Evolutionary conservation across 2,329 filamentous ascomycete species (phyloP).

Genomic region (Juglanconis sp.): DNA sequence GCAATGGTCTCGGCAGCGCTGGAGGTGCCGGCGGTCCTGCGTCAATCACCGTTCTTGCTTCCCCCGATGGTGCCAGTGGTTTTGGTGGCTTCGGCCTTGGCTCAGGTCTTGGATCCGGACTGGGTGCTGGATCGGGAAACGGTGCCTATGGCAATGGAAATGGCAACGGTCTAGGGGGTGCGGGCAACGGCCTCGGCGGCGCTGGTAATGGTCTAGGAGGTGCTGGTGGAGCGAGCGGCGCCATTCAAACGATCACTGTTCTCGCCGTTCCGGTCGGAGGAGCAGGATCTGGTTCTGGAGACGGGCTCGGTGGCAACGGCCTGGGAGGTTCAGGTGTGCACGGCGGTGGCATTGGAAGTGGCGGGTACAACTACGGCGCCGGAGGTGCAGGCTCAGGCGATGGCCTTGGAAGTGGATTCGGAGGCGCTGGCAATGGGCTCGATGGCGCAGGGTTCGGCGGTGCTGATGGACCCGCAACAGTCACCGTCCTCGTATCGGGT

Average conservation of each 20-base stretch:
- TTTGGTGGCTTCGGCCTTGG: not conserved
- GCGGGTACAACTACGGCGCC: not conserved
- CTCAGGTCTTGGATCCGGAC: not conserved
- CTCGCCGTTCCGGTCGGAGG: constrained; percentile 1
- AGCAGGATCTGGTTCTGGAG: constrained; percentile 5
- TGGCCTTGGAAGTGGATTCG: not conserved
- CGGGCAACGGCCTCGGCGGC: constrained; percentile 13
- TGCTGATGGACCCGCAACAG: constrained; percentile 8
- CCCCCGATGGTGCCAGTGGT: constrained; percentile 8
- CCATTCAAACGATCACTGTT: constrained; percentile 8
- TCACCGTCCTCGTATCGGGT: constrained; percentile 8
- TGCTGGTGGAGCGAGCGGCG: not conserved
- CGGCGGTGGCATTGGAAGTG: not conserved
- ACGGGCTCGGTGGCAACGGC: constrained; percentile 3
- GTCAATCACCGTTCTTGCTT: constrained; percentile 13
- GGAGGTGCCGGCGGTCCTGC: constrained; percentile 10
- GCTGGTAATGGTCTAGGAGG: not conserved
- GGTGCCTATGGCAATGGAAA: not conserved
- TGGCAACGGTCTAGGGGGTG: not conserved
- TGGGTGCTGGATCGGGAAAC: not conserved
- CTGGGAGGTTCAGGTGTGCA: not conserved
- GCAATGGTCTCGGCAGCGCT: constrained; percentile 10
- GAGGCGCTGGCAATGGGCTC: constrained; percentile 3
- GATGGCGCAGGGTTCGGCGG: constrained; percentile 8
- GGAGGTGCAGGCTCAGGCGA: not conserved